Percentiles rank a stretch among this genome's conserved stretches.
These are phyloP conservation scores for Colletotrichum navitas DNA, from an alignment of 2,329 filamentous ascomycete genomes.

Conservation along the genomic window DNA sequence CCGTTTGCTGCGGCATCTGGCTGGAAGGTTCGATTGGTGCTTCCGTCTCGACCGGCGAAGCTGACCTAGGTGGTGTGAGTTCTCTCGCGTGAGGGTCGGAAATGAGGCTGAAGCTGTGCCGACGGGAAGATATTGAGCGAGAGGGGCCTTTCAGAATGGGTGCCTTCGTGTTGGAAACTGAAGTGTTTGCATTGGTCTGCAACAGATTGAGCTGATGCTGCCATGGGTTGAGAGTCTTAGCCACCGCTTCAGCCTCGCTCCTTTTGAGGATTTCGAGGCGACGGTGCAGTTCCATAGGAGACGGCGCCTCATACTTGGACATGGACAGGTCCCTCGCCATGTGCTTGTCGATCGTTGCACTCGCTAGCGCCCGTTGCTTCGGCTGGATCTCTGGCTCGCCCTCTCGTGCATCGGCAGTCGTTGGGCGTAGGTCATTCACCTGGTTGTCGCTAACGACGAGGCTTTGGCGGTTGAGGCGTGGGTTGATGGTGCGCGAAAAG, in stretches of 20 bases:
- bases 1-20: background rate
- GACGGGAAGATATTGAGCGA: conserved; percentile 22
- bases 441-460: conserved; percentile 14
- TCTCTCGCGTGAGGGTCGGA: conserved; percentile 35
- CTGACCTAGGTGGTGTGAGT: conserved; percentile 36
- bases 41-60: conserved; percentile 37
- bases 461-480: conserved; percentile 39
- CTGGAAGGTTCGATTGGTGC: conserved; percentile 26
- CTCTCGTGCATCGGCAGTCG: conserved; percentile 4
- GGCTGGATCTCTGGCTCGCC: conserved; percentile 14
- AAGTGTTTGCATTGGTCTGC: conserved; percentile 13
- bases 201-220: conserved; percentile 22
- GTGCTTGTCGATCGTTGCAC: conserved; percentile 25
- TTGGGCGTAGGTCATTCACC: conserved; percentile 7
- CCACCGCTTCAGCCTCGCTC: conserved; percentile 33
- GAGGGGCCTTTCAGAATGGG: conserved; percentile 1
- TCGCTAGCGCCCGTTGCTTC: background rate
- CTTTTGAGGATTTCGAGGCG: conserved; percentile 40
- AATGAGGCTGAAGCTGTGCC: conserved; percentile 39
- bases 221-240: conserved; percentile 14
- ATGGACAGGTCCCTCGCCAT: conserved; percentile 1
- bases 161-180: conserved; percentile 23
- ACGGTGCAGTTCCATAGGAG: conserved; percentile 34
- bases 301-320: conserved; percentile 30
- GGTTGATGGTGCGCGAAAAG: conserved; percentile 45